These are phyloP conservation scores for Pestalotiopsis sp. DNA, from an alignment of 2,329 filamentous ascomycete species.

Conservation along the genomic window DNA sequence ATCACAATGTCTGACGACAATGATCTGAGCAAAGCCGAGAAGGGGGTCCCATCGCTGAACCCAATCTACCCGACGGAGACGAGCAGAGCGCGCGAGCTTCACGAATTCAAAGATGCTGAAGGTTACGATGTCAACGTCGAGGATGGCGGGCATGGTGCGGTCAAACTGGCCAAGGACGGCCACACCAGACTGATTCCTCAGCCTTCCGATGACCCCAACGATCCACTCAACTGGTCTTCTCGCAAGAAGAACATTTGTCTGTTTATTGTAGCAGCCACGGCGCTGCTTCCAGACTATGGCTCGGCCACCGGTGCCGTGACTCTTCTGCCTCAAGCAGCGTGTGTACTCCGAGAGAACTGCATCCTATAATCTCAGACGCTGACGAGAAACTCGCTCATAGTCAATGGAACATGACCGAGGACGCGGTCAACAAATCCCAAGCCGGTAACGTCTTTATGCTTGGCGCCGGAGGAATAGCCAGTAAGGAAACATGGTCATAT, in stretches of 20 bases:
- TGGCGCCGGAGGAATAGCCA: slow-evolving; percentile 41
- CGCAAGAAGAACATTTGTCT: slow-evolving; percentile 51
- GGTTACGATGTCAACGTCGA: slow-evolving; percentile 41
- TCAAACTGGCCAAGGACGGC: slow-evolving; percentile 41
- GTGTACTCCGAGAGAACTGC: slow-evolving; percentile 17
- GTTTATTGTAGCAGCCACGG: slow-evolving; percentile 46
- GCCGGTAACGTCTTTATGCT: slow-evolving; percentile 56
- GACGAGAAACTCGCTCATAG: neutral
- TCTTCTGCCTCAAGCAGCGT: slow-evolving; percentile 44
- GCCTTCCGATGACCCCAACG: slow-evolving; percentile 50
- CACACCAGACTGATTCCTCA: slow-evolving; percentile 55
- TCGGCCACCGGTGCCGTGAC: slow-evolving; percentile 45
- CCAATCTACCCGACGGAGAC: neutral
- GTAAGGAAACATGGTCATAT: slow-evolving; percentile 25
- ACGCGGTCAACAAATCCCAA: slow-evolving; percentile 53
- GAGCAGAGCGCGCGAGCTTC: slow-evolving; percentile 22
- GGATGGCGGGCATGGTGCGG: slow-evolving; percentile 22
- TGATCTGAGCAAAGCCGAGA: neutral
- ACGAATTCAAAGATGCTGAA: slow-evolving; percentile 36
- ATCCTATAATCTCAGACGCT: neutral
- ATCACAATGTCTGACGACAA: neutral
- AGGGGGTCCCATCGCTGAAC: neutral
- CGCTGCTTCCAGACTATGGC: slow-evolving; percentile 53
- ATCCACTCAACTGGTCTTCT: slow-evolving; percentile 57
- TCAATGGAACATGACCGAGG: slow-evolving; percentile 50